These are phyloP conservation scores for Mortierella sp. DNA, from an alignment of 371 early-diverging fungal species.

Conservation along the genomic window DNA sequence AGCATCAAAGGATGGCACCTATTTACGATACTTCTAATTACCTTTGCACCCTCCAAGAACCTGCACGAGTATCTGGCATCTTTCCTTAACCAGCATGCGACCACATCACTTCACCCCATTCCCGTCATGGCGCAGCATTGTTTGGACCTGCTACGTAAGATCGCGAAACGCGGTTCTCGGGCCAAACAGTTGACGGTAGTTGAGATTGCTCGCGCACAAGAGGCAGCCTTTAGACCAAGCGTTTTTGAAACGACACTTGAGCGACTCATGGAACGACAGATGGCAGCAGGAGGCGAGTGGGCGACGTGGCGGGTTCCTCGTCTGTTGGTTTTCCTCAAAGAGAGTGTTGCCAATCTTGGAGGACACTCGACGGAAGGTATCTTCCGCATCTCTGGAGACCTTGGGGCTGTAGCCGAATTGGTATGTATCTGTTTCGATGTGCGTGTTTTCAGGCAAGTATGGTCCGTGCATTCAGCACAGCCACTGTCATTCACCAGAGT, in stretches of 20 bases:
- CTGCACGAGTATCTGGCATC: constrained; percentile 84
- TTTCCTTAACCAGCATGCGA: constrained; percentile 78
- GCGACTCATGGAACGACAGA: constrained; percentile 78
- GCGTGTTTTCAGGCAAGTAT: constrained; percentile 6
- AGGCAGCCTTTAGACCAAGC: constrained; percentile 86
- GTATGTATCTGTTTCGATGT: constrained; percentile 52
- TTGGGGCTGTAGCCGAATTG: constrained; percentile 84
- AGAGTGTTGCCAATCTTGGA: constrained; percentile 76
- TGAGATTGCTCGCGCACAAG: constrained; percentile 87
- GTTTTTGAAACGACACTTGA: constrained; percentile 94
- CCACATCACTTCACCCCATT: constrained; percentile 59
- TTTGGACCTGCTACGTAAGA: constrained; percentile 72
- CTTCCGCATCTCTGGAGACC: constrained; percentile 96
- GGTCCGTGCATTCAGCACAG: constrained; percentile 24
- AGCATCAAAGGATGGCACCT: constrained; percentile 90
- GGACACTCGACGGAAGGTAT: constrained; percentile 94
- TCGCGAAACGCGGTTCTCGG: constrained; percentile 81
- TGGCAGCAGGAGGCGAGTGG: constrained; percentile 55
- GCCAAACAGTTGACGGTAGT: constrained; percentile 77
- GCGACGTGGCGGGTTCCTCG: constrained; percentile 74
- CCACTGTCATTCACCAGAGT: background rate
- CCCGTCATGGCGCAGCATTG: constrained; percentile 71
- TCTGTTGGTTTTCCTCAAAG: constrained; percentile 86
- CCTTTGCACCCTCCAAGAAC: constrained; percentile 93
- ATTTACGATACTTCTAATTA: constrained; percentile 79